phyloP scores from a whole-genome alignment of 495 filamentous ascomycete genomes.

The Neurospora terricola region DNA sequence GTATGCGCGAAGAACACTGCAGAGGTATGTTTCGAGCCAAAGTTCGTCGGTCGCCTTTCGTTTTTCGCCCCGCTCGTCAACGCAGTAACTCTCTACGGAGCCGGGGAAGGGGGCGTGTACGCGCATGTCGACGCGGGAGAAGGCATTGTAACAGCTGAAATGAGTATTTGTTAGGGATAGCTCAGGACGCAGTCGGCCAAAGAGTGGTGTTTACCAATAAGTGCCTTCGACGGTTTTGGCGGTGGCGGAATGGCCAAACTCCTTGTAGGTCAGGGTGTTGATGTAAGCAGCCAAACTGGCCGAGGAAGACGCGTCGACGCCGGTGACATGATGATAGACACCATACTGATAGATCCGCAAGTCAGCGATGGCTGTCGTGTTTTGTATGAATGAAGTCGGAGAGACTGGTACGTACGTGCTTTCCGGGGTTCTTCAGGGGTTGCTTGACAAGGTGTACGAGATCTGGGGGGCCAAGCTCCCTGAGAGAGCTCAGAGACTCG shows the following conservation, averaged over 20 bases:
- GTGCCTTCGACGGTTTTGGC: slow-evolving; percentile 87
- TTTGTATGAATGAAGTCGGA: not conserved
- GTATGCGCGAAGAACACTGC: slow-evolving; percentile 85
- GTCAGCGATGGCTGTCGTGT: slow-evolving; percentile 9
- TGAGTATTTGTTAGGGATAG: not conserved
- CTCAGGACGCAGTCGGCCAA: not conserved
- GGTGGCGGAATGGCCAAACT: slow-evolving; percentile 63
- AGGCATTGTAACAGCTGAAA: slow-evolving; percentile 94
- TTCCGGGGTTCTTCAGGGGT: slow-evolving; percentile 50
- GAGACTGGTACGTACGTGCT: slow-evolving; percentile 43
- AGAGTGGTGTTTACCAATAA: slow-evolving; percentile 61
- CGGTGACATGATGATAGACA: slow-evolving; percentile 96
- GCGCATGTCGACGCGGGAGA: slow-evolving; percentile 95
- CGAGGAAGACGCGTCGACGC: slow-evolving; percentile 93
- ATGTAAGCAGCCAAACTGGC: slow-evolving; percentile 95
- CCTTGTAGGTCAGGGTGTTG: slow-evolving; percentile 88
- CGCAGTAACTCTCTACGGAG: slow-evolving; percentile 88
- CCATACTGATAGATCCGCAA: slow-evolving; percentile 51
- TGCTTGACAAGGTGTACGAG: slow-evolving; percentile 92
- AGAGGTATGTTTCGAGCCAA: slow-evolving; percentile 96
- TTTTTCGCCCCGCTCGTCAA: slow-evolving; percentile 93
- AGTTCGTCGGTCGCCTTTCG: slow-evolving; percentile 81
- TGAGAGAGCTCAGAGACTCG: slow-evolving; percentile 69
- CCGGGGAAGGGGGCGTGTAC: slow-evolving; percentile 95
- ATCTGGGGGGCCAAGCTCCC: slow-evolving; percentile 92